Conservation (phyloP, 768 basidiomycete genomes). For the Suillus variegatus region DNA sequence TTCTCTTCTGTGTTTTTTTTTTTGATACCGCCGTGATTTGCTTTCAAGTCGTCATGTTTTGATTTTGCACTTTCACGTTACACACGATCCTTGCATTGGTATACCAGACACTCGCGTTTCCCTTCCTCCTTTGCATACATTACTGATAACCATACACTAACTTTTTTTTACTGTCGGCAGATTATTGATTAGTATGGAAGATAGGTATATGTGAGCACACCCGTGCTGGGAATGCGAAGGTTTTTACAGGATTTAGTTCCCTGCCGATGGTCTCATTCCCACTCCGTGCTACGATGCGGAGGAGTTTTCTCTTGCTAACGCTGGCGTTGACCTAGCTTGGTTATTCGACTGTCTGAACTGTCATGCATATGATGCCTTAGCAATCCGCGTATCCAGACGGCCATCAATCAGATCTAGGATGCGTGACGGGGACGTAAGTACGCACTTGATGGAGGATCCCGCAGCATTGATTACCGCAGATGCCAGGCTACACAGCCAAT, state of each 20-base stretch:
- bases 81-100: slow-evolving; percentile 6
- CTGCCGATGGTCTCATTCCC: neutral
- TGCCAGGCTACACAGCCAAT: neutral
- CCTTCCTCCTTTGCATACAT: slow-evolving; percentile 4
- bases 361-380: neutral
- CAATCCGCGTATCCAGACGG: neutral
- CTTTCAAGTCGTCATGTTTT: slow-evolving; percentile 8
- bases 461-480: neutral
- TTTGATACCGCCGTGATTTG: neutral
- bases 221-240: neutral
- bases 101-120: slow-evolving; percentile 1
- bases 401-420: neutral
- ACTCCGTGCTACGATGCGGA: neutral
- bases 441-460: neutral
- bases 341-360: neutral
- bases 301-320: neutral
- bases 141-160: slow-evolving; percentile 7
- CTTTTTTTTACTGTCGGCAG: neutral
- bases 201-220: neutral
- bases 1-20: neutral
- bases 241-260: neutral
- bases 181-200: slow-evolving; percentile 1
- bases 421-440: neutral
- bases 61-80: slow-evolving; percentile 3
- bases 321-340: neutral